These are phyloP conservation scores for Phaeoacremonium minimum DNA, from an alignment of 2,329 filamentous ascomycete genomes.

Conservation along the genomic window DNA sequence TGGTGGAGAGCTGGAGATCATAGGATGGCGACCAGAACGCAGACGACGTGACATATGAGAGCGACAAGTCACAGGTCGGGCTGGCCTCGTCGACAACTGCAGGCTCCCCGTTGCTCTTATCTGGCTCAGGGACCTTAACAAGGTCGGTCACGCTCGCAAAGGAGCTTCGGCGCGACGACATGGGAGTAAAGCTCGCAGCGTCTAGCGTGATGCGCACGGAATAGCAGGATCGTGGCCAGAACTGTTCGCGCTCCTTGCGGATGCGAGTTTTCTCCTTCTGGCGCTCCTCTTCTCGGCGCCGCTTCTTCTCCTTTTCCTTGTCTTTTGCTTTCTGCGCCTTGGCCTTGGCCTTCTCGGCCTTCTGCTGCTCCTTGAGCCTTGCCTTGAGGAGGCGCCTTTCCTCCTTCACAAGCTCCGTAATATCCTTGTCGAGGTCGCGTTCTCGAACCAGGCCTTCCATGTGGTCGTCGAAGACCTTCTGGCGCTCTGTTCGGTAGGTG, in stretches of 20 bases:
- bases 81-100: conserved; percentile 20
- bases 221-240: conserved; percentile 48
- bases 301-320: conserved; percentile 27
- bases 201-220: conserved; percentile 47
- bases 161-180: conserved; percentile 44
- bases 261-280: conserved; percentile 38
- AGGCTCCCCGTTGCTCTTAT: conserved; percentile 36
- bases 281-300: conserved; percentile 28
- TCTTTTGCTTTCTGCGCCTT: conserved; percentile 29
- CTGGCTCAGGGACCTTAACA: conserved; percentile 42
- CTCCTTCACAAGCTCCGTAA: conserved; percentile 26
- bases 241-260: conserved; percentile 34
- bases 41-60: conserved; percentile 56
- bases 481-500: conserved; percentile 36
- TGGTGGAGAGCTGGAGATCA: conserved; percentile 57
- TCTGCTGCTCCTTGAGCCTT: conserved; percentile 16
- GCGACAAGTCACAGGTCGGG: conserved; percentile 37
- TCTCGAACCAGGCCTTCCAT: conserved; percentile 22
- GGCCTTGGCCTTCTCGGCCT: conserved; percentile 19
- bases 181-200: conserved; percentile 32
- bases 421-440: conserved; percentile 25
- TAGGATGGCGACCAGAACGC: conserved; percentile 60
- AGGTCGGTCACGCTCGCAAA: conserved; percentile 48
- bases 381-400: conserved; percentile 20
- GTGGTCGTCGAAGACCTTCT: conserved; percentile 34